A percentile compares a stretch with the other conserved stretches of the same genome.
Conservation (phyloP, 202 grass and related monocot species). For the Schoenoplectus tabernaemontani region DNA sequence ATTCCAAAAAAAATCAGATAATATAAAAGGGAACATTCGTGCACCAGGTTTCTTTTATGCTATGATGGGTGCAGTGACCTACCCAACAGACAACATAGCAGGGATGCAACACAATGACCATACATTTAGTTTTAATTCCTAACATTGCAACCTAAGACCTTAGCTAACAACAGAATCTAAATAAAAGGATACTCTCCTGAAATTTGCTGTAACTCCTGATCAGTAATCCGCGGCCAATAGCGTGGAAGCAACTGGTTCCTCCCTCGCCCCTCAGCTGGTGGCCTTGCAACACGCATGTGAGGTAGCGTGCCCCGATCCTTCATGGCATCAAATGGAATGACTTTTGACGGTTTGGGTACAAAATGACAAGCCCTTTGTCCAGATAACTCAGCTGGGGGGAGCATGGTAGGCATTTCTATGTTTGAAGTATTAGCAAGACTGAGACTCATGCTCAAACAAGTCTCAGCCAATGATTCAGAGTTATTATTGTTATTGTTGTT, state of each 20-base stretch:
- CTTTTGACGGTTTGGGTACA: conserved; percentile 47
- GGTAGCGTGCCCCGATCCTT: conserved; percentile 47
- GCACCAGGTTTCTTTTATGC: background rate
- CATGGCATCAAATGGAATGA: conserved; percentile 42
- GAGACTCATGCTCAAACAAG: conserved; percentile 68
- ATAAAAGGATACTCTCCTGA: conserved; percentile 91
- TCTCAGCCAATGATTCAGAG: conserved; percentile 46
- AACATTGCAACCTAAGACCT: background rate
- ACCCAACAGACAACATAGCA: background rate
- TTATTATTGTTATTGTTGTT: conserved; percentile 23
- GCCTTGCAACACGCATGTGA: too few species aligned
- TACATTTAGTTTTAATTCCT: background rate
- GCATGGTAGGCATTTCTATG: conserved; percentile 39
- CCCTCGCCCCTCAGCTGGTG: conserved; percentile 79
- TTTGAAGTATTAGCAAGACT: conserved; percentile 53
- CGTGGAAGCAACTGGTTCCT: conserved; percentile 94
- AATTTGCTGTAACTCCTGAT: conserved; percentile 97
- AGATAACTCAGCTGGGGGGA: conserved; percentile 50
- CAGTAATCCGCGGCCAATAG: conserved; percentile 98
- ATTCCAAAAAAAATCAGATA: background rate
- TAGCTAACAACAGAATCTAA: background rate
- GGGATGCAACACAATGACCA: background rate
- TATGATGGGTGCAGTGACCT: background rate
- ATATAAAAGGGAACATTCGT: background rate
- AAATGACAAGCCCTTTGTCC: conserved; percentile 57